Evolutionary conservation across 73 alveolate genomes (phyloP), one percentile per base, ranked within the genome.

Genomic region (Paramecium tetraurelia): DNA sequence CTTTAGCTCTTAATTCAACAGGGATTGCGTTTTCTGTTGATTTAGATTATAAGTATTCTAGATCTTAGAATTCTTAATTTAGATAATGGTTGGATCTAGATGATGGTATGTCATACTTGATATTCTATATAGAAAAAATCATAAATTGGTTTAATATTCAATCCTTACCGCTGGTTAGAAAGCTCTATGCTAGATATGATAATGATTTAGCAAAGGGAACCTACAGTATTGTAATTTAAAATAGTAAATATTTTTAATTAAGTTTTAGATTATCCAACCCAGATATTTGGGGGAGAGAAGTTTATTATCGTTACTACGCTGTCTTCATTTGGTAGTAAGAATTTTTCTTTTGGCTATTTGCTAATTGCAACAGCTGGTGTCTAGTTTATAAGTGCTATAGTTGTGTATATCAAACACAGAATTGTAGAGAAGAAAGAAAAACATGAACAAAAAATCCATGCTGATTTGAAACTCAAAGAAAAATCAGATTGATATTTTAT

Each of bases 91-190:
- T 80, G 12, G 90, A 80, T 80, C 27, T 80, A 4, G 70, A 41
- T 31, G 90, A 80, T 46, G 90, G 87, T 75, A 53, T 7, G 7
- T 5, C 1, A 53, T 18, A 3, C n/a, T 36, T 0, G 7, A 35
- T 12, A 31, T 35, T 38, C 14, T 4, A 22, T 3, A 22, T 75
- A 75, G 87, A 80, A 41, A 80, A 41, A 46, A 1, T 22, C 12
- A 46, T 80, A 18, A 80, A 80, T 80, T 80, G 90, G 90, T 80
- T 80, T 35, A 80, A 80, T 80, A 80, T 80, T 24, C 36, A 80
- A 80, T 80, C 90, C 3, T 48, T 80, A 9, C 90, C 90, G 5
- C 14, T 44, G 24, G 76, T 80, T 5, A 80, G 90, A 80, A 80
- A 80, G 24, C 14, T 80, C 22, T 80, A 46, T 16, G 90, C 63